Percentiles rank a stretch among this genome's conserved stretches.
Conservation (phyloP, 2,329 filamentous ascomycete genomes). For the Pseudopithomyces chartarum region DNA sequence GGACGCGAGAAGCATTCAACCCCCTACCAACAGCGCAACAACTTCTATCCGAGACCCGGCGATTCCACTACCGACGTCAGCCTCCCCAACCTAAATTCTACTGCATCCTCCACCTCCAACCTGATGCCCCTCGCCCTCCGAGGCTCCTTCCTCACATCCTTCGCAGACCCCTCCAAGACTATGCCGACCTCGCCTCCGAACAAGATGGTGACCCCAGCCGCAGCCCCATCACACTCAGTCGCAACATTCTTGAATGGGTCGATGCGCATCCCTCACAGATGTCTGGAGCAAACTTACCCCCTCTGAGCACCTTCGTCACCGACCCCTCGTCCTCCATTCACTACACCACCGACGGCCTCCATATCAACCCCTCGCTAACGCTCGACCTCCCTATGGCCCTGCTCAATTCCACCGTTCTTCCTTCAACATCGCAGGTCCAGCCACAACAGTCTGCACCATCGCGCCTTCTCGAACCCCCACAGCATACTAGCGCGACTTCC, state of each 20-base stretch:
- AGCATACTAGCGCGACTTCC: neutral
- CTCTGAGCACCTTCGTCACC: neutral
- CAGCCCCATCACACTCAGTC: conserved; percentile 41
- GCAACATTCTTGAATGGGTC: conserved; percentile 47
- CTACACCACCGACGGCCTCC: conserved; percentile 25
- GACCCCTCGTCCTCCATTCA: conserved; percentile 18
- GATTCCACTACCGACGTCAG: neutral
- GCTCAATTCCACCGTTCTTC: conserved; percentile 8
- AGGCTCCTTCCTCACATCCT: conserved; percentile 23
- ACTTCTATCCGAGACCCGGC: neutral
- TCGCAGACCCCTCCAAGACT: conserved; percentile 23
- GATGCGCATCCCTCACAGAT: conserved; percentile 35
- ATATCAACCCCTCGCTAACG: conserved; percentile 38
- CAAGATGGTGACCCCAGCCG: conserved; percentile 28
- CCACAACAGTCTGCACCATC: neutral
- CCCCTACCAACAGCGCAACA: neutral
- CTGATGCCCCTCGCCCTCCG: conserved; percentile 14
- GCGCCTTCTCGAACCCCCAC: neutral
- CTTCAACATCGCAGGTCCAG: conserved; percentile 3
- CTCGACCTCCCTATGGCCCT: conserved; percentile 29
- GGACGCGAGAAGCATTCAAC: conserved; percentile 11
- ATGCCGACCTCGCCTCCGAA: conserved; percentile 23
- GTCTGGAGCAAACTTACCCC: neutral
- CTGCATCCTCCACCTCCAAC: conserved; percentile 8
- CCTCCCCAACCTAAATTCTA: neutral